phyloP scores from a whole-genome alignment of 108 stramenopile genomes.

The Pelagomonas calceolata region DNA sequence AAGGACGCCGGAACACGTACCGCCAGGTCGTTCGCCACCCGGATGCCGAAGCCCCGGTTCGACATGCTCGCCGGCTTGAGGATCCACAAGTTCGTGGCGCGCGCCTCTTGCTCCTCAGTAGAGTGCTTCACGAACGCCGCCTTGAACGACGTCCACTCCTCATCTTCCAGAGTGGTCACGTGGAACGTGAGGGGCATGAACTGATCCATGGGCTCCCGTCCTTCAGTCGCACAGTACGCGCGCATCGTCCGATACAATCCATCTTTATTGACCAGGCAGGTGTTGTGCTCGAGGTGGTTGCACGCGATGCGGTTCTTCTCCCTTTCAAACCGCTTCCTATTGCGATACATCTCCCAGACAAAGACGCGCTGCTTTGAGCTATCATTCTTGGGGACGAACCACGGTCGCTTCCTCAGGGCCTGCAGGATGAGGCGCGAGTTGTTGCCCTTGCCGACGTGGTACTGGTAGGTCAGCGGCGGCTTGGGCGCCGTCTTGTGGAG shows the following conservation, averaged over 20 bases:
- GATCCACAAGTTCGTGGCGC: constrained; percentile 21
- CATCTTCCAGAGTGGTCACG: not conserved
- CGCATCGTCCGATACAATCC: not conserved
- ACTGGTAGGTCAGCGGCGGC: not conserved
- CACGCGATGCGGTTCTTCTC: not conserved
- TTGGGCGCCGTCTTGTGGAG: not conserved
- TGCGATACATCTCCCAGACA: constrained; percentile 10
- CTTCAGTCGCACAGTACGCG: not conserved
- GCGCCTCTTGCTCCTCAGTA: not conserved
- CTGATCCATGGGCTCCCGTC: not conserved
- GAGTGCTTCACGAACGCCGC: not conserved
- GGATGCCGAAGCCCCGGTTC: constrained; percentile 39
- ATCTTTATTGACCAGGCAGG: constrained; percentile 3
- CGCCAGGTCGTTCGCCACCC: constrained; percentile 6
- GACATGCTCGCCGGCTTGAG: constrained; percentile 39
- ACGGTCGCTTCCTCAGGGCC: constrained; percentile 1
- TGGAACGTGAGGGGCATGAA: constrained; percentile 9
- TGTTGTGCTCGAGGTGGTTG: constrained; percentile 12
- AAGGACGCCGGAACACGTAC: too few species aligned
- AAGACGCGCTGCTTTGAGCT: not conserved
- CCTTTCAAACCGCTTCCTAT: not conserved
- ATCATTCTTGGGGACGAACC: constrained; percentile 2
- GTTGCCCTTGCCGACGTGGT: constrained; percentile 9
- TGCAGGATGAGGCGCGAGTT: constrained; percentile 9
- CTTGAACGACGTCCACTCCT: not conserved